Evolutionary conservation across 108 stramenopile species (phyloP).

Genomic region (Pseudonitzschia multiseries): DNA sequence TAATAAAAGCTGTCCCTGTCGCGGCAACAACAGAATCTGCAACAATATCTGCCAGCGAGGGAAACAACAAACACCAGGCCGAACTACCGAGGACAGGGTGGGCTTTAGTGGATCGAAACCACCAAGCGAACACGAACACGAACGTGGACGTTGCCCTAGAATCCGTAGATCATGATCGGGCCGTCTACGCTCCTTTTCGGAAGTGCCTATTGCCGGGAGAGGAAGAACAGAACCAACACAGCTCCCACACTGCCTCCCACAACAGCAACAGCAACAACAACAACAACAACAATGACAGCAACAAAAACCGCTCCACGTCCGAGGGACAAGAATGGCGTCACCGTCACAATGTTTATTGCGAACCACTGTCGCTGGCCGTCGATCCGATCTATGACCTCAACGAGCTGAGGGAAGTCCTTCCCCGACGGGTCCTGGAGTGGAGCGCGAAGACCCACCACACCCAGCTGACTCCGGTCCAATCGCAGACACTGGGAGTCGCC

Average conservation of each 20-base stretch:
- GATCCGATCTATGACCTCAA: slow-evolving; percentile 67
- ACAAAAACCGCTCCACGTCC: slow-evolving; percentile 9
- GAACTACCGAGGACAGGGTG: too few species aligned
- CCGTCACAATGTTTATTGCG: slow-evolving; percentile 51
- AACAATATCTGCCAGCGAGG: background rate
- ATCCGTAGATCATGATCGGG: slow-evolving; percentile 25
- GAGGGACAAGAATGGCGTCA: slow-evolving; percentile 52
- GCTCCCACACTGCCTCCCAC: too few species aligned
- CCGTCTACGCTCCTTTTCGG: slow-evolving; percentile 31
- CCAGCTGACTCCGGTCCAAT: slow-evolving; percentile 93
- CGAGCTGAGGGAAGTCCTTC: slow-evolving; percentile 41
- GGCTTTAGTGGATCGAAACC: too few species aligned
- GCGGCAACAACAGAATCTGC: too few species aligned
- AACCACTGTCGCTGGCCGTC: slow-evolving; percentile 29
- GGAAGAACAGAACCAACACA: background rate
- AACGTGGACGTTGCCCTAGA: slow-evolving; percentile 42
- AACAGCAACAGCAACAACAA: background rate
- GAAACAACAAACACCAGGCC: background rate
- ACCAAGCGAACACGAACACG: background rate
- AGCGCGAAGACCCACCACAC: slow-evolving; percentile 46
- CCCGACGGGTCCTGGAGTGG: slow-evolving; percentile 25
- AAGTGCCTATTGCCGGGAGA: slow-evolving; percentile 18
- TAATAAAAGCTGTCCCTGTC: too few species aligned
- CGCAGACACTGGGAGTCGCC: slow-evolving; percentile 68
- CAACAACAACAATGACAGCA: background rate